Conservation (phyloP, 1,284 basidiomycete genomes). For the Fistulina hepatica region DNA sequence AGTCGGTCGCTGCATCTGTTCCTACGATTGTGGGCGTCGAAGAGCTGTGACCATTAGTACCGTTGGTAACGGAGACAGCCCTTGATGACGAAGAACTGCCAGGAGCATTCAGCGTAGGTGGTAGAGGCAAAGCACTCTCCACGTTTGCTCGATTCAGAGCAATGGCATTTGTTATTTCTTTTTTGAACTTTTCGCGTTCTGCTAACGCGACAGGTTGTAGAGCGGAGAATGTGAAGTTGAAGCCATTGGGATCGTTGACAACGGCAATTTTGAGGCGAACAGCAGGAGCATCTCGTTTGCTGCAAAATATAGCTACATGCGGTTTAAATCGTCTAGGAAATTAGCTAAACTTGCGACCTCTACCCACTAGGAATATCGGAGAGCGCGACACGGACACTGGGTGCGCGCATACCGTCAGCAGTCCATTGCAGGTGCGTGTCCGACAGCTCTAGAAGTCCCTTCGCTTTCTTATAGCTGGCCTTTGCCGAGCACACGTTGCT, state of each 20-base stretch:
- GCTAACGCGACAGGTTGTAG: conserved; percentile 45
- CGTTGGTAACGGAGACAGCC: conserved; percentile 50
- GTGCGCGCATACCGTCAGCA: conserved; percentile 49
- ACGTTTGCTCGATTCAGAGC: conserved; percentile 46
- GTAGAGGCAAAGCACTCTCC: conserved; percentile 20
- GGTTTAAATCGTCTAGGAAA: too few species aligned
- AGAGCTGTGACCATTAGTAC: conserved; percentile 28
- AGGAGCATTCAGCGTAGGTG: conserved; percentile 19
- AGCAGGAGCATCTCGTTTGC: conserved; percentile 67
- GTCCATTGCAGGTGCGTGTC: conserved; percentile 62
- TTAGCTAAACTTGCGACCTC: conserved; percentile 5
- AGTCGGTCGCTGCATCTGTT: conserved; percentile 51
- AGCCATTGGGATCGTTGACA: conserved; percentile 52
- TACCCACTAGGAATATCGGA: conserved; percentile 53
- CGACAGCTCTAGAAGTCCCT: conserved; percentile 61
- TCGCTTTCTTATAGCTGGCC: conserved; percentile 64
- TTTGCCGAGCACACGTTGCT: conserved; percentile 54
- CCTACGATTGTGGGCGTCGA: conserved; percentile 43
- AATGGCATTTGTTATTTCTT: conserved; percentile 63
- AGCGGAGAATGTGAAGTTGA: conserved; percentile 72
- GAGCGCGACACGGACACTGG: conserved; percentile 50
- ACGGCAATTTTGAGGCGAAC: conserved; percentile 65
- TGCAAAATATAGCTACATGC: conserved; percentile 62
- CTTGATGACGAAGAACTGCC: conserved; percentile 27
- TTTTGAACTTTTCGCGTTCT: conserved; percentile 74